Evolutionary conservation across 495 filamentous ascomycete species (phyloP).

Genomic region (Rhizodiscina lignyota): DNA sequence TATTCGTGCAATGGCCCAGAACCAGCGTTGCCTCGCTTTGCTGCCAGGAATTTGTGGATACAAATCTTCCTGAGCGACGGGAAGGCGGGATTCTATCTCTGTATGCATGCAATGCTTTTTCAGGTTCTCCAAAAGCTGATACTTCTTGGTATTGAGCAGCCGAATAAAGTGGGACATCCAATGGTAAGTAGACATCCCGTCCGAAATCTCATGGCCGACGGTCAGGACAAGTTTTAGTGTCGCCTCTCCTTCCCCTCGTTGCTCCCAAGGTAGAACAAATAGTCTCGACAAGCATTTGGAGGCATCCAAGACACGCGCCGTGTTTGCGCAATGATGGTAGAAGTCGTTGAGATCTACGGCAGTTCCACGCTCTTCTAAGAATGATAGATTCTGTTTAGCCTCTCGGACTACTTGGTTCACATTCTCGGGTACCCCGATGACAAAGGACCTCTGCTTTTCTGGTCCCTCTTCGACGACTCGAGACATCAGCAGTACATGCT

Average conservation of each 20-base stretch:
- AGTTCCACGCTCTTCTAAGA: slow-evolving; percentile 15
- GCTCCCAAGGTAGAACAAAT: slow-evolving; percentile 15
- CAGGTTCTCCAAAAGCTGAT: slow-evolving; percentile 3
- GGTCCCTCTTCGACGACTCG: slow-evolving; percentile 5
- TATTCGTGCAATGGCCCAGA: slow-evolving; percentile 20
- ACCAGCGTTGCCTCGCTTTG: slow-evolving; percentile 19
- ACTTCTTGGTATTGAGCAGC: slow-evolving; percentile 13
- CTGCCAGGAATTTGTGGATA: slow-evolving; percentile 18
- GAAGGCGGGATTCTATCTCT: slow-evolving; percentile 9
- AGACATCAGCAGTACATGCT: slow-evolving; percentile 17
- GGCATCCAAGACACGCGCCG: slow-evolving; percentile 16
- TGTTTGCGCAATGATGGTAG: slow-evolving; percentile 17
- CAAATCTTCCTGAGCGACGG: slow-evolving; percentile 22
- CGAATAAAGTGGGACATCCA: slow-evolving; percentile 18
- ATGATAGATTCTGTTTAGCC: slow-evolving; percentile 8
- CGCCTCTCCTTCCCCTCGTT: slow-evolving; percentile 6
- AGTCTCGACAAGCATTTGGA: slow-evolving; percentile 14
- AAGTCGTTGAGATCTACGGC: slow-evolving; percentile 16
- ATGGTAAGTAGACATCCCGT: slow-evolving; percentile 17
- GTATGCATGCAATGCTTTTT: slow-evolving; percentile 3
- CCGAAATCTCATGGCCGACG: slow-evolving; percentile 17
- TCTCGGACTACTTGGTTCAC: slow-evolving; percentile 4
- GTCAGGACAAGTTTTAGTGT: slow-evolving; percentile 12
- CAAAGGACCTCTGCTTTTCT: slow-evolving; percentile 6
- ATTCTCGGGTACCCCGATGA: too few species aligned